Evolutionary conservation across 2,329 filamentous ascomycete genomes (phyloP).

Genomic region (Diaporthe sp.): DNA sequence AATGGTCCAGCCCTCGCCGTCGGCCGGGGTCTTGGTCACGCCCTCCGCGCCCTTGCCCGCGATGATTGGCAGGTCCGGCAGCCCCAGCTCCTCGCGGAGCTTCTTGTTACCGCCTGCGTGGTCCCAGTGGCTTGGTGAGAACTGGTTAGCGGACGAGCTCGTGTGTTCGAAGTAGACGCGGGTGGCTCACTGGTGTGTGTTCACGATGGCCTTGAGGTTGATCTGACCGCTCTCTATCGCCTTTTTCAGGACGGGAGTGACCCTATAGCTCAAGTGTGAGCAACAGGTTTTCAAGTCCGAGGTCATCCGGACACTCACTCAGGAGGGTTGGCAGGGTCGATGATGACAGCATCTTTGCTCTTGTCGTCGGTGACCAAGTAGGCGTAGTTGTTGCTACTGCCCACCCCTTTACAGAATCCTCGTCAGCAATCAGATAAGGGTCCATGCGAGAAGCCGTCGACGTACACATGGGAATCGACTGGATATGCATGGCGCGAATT

Average conservation of each 20-base stretch:
- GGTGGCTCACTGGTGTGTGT: conserved; percentile 92
- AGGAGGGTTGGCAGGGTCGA: conserved; percentile 82
- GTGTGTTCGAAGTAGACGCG: neutral
- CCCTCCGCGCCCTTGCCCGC: conserved; percentile 87
- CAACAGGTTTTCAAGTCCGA: no score
- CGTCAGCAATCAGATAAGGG: neutral
- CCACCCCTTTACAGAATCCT: conserved; percentile 68
- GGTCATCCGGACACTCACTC: conserved; percentile 65
- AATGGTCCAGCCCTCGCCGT: conserved; percentile 83
- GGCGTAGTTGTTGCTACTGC: conserved; percentile 84
- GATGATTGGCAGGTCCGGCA: conserved; percentile 77
- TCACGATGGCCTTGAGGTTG: conserved; percentile 89
- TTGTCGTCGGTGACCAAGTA: conserved; percentile 84
- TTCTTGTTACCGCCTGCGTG: conserved; percentile 93
- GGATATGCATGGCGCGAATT: conserved; percentile 79
- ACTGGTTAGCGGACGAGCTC: conserved; percentile 10
- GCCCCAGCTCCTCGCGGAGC: conserved; percentile 65
- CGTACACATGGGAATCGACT: conserved; percentile 90
- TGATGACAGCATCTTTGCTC: conserved; percentile 80
- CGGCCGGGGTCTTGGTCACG: conserved; percentile 80
- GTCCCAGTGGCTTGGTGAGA: conserved; percentile 80
- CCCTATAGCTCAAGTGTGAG: conserved; percentile 52
- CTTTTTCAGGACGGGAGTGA: conserved; percentile 75
- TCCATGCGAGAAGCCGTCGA: conserved; percentile 36
- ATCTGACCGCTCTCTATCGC: conserved; percentile 77